Evolutionary conservation across 352 stramenopile species (phyloP), one percentile per base, ranked within the genome.

Genomic region (Globisporangium spiculum): DNA sequence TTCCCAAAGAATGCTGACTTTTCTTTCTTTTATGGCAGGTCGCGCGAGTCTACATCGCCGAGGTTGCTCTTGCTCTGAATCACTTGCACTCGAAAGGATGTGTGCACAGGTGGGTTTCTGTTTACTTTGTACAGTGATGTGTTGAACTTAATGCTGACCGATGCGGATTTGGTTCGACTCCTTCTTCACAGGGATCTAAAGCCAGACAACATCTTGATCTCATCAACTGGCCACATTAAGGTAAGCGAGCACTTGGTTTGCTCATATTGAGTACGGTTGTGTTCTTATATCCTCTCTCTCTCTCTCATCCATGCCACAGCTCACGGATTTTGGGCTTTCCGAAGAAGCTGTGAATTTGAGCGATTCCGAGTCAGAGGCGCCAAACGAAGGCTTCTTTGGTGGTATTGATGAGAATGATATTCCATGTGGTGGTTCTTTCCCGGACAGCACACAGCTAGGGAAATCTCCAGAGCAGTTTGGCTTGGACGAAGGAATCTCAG

Each of bases 171-270:
- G 38, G 56, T 52, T 54, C 62, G 63, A 30, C 70, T 36, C 48
- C 46, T 68, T 50, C 18, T 3, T 36, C 56, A 53, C 60, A 94
- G 90, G 65, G 90, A 97, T 74, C 71, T 97, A 18, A 97, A 97
- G 57, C 90, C 90, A 34, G 90, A 97, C 68, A 97, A 97, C 64
- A 93, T 97, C 66, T 70, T 97, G 32, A 93, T 97, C 62, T 95
- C 84, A 20, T 93, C 84, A 26, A 92, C 76, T 38, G 89, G 89
- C 10, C 89, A 96, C 65, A 94, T 96, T 68, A 96, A 96, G 77
- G 88, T 90, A 14, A 48, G 44, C 60, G 67, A 50, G 67, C 61
- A 62, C 30, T 41, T 16, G 24, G 7, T 41, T 36, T 60, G 14
- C 30, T 59, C 48, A 2, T 26, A 18, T 26, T 24, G 24, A 24